Evolutionary conservation across 148 eudicot species (phyloP).

Genomic region (Camellia japonica): DNA sequence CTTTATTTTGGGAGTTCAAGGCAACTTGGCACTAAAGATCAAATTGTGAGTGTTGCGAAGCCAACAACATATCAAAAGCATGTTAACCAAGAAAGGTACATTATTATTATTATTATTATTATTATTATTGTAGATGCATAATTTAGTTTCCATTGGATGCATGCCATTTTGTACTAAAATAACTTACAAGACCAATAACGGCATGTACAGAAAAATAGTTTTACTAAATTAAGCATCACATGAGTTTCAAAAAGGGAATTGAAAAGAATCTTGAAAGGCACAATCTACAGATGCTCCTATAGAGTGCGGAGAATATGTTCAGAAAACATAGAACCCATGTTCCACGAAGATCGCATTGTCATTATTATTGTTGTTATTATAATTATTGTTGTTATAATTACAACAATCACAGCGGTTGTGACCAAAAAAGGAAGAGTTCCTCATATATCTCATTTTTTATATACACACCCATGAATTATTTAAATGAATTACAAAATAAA

Average conservation of each 20-base stretch:
- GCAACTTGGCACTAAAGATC: too few relatives aligned
- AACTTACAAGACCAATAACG: not conserved
- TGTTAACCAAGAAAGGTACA: constrained; percentile 1
- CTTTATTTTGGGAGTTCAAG: too few relatives aligned
- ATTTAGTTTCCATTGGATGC: not conserved
- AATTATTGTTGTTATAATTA: too few relatives aligned
- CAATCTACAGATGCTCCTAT: not conserved
- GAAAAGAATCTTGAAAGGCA: not conserved
- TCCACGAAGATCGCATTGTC: not conserved
- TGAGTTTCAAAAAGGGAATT: not conserved
- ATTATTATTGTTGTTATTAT: too few relatives aligned
- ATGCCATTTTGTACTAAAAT: not conserved
- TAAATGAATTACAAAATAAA: too few relatives aligned
- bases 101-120: not conserved
- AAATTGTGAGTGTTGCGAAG: too few relatives aligned
- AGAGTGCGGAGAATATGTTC: not conserved
- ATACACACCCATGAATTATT: too few relatives aligned
- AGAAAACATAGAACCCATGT: not conserved
- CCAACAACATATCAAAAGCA: constrained; percentile 5
- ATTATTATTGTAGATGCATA: not conserved
- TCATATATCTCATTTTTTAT: too few relatives aligned
- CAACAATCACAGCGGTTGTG: too few relatives aligned
- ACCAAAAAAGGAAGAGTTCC: too few relatives aligned
- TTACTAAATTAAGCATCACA: not conserved
- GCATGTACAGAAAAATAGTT: not conserved